These are phyloP conservation scores for Abrus precatorius DNA, from an alignment of 306 rosid genomes.

Conservation along the genomic window DNA sequence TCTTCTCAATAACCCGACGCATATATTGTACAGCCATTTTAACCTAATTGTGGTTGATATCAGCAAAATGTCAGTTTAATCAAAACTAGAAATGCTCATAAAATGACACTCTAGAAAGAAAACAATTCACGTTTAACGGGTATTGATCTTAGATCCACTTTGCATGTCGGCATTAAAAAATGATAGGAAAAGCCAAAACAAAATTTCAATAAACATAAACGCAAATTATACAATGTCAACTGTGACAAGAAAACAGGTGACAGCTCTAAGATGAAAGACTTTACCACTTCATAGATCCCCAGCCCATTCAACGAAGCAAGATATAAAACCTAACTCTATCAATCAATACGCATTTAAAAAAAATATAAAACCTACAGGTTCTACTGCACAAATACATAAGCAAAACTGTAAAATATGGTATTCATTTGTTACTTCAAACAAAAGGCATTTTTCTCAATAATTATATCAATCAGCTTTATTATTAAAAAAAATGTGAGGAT, in stretches of 20 bases:
- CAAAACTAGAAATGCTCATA: conserved; percentile 27
- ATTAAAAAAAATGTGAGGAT: background rate
- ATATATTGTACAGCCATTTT: conserved; percentile 96
- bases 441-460: background rate
- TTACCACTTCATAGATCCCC: conserved; percentile 11
- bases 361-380: background rate
- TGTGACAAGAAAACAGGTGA: conserved; percentile 16
- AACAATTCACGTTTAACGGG: background rate
- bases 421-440: background rate
- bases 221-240: conserved; percentile 1
- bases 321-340: background rate
- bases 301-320: background rate
- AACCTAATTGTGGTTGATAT: conserved; percentile 62
- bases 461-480: background rate
- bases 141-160: conserved; percentile 14
- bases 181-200: conserved; percentile 10
- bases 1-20: conserved; percentile 94
- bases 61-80: conserved; percentile 19
- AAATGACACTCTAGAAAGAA: conserved; percentile 27
- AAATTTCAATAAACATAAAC: conserved; percentile 10
- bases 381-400: background rate
- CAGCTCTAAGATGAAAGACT: conserved; percentile 28
- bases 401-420: background rate
- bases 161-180: background rate
- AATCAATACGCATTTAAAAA: background rate